Evolutionary conservation across 108 stramenopile species (phyloP), one percentile per base, ranked within the genome.

Genomic region (Phaeodactylum tricornutum): DNA sequence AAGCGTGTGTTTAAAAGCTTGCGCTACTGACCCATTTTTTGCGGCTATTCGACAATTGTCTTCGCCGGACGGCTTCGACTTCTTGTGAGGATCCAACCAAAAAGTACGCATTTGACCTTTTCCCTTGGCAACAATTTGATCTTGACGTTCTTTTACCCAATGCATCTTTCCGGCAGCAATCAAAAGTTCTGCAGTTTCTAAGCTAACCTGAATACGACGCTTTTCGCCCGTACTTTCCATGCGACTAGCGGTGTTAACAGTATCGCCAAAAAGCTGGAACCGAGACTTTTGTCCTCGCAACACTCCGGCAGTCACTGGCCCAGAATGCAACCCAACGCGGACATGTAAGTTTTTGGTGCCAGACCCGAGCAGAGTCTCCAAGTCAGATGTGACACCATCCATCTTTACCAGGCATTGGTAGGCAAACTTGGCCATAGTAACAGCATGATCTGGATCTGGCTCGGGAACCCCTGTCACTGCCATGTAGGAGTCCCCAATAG

Each of bases 211-310:
- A 25, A 74, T 68, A n/a, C 55, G 42, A 20, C 43, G 58, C 11
- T 38, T 17, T 15, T 43, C 24, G 9, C 56, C 58, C 29, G 52
- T 57, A 30, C 62, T 62, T 42, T 77, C 71, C 75, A 77, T 73
- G 32, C 75, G 43, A 3, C 55, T 34, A 3, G 75, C 41, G 7
- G 77, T 75, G 41, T 83, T 87, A 7, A 87, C 85, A 11, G 85
- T 72, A 36, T 87, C 85, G n/a, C 85, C 85, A 73, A 87, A 83
- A 17, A 84, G 39, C 31, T 68, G 66, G 38, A 73, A 84, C 0
- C 72, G 64, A 11, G 73, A 75, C 55, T 73, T 81, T 6, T 66
- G 62, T 16, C 62, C 56, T 1, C 84, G 80, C 8, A 87, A 77
- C 0, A 87, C 80, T 39, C 63, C 62, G 21, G 77, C 80, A 12